Base-by-base conservation (phyloP, 23 red algal species). In the Gracilaria gracilis region DNA sequence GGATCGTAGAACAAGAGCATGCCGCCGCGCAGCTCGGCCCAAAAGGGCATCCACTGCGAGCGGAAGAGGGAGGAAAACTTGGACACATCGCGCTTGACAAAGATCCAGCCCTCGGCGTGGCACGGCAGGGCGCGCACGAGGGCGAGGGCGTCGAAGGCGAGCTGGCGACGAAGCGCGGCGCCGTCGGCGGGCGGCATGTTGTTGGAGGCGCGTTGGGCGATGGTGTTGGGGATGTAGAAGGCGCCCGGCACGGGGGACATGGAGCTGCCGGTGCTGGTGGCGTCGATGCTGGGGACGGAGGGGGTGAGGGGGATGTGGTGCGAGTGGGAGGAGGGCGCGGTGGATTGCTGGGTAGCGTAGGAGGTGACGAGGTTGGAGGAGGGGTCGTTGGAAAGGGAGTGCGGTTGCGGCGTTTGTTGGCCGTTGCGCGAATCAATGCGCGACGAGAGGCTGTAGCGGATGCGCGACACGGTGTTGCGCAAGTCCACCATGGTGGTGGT, bases 121-220 rank as follows among this genome's bases (percentile, higher is more conserved):
- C 79, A 83, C 37, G 89, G 89, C 29, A 92, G 80, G 48, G 66
- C 80, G 54, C 89, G 69, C 13, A 84, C 89, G 24, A 92, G 65
- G 2, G 89, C 89, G 59, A 92, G 67, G 9, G 89, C 89, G 80
- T 92, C 89, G 69, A 92, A 84, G 31, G 79, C 89, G 20, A 84
- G 57, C 32, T 83, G 79, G 24, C 89, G 77, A 40, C 89, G 76
- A 2, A 84, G 66, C 9, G 89, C 89, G 65, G 89, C 78, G 48
- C 89, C 89, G 59, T 84, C 89, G 49, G 67, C 87, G 31, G 87
- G 87, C 58, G 65, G 74, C 87, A 90, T 90, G 74, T 90, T 80
- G 36, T 48, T 57, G 50, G 87, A 90, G 38, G 87, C 87, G 57
- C 87, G 53, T 33, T 90, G 74, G 3, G 75, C 87, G 4, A 80